Base-by-base conservation (phyloP, 2,329 filamentous ascomycete genomes). In the Sarocladium brachiariae region DNA sequence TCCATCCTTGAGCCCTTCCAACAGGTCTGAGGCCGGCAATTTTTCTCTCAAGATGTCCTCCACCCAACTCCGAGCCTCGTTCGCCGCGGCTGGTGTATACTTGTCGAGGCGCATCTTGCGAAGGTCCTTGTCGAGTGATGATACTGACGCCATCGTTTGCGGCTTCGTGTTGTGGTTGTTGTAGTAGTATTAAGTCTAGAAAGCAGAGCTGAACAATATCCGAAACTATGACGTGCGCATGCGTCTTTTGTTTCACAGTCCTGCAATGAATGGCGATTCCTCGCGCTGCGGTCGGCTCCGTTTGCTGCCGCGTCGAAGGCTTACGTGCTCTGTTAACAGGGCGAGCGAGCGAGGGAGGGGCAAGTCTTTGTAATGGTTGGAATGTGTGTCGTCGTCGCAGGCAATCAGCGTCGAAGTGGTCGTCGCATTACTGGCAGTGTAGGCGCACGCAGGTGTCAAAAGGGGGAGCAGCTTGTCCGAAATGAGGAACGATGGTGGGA, bases 101-200 rank as follows among this genome's bases (percentile, higher is more conserved):
- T 92, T 88, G 54, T 91, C 88, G 61, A 96, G 77, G 69, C 93
- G 91, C 78, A 97, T 70, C 67, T 84, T 90, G 77, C 89, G 88
- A 82, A 99, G 78, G 74, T 99, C 93, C 69, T 92, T 92, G 71
- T 97, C 93, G 54, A 99, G 76, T 56, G 89, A 96, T 56, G 89
- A 81, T 27, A 97, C 92, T 34, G 92, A 96, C 59, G 92, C 91
- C 92, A 97, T 97, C 55, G 50, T n/a, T n/a, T n/a, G n/a, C n/a
- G n/a, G n/a, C n/a, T n/a, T n/a, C n/a, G n/a, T n/a, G n/a, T 64
- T 56, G 43, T 25, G 19, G 39, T n/a, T 19, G 25, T 19, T 43
- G 39, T 43, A 21, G 39, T 25, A 43, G 23, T 30, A 30, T 30
- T 13, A 39, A 25, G 39, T 43, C 23, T 10, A 27, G 39, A 43